Evolutionary conservation across 2,329 filamentous ascomycete species (phyloP).

Genomic region (Talaromyces funiculosus): DNA sequence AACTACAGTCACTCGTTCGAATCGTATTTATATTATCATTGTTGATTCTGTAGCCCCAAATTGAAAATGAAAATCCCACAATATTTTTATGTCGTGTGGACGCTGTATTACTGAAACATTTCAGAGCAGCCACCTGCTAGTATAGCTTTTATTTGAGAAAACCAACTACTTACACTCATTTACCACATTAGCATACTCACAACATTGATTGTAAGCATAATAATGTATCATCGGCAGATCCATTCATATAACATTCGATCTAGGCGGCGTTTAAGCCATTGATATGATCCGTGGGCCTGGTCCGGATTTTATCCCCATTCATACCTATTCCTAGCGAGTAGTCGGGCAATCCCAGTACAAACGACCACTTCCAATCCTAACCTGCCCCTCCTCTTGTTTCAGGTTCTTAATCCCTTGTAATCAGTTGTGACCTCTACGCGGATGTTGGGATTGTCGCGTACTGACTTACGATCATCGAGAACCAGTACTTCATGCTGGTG

Average conservation of each 20-base stretch:
- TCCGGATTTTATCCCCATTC: background rate
- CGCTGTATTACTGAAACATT: background rate
- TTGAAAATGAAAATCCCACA: background rate
- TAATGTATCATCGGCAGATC: background rate
- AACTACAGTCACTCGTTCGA: conserved; percentile 5
- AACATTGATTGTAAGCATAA: background rate
- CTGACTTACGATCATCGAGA: background rate
- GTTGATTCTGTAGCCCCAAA: background rate
- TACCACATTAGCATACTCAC: background rate
- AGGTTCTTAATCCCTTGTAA: background rate
- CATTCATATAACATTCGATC: background rate
- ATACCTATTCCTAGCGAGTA: background rate
- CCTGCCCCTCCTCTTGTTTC: background rate
- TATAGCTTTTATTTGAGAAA: background rate
- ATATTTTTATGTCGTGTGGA: background rate
- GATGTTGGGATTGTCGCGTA: background rate
- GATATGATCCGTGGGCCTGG: no score
- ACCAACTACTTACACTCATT: background rate
- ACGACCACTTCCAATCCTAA: background rate
- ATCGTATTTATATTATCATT: background rate
- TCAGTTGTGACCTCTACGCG: background rate
- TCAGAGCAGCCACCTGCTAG: background rate
- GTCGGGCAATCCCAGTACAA: background rate
- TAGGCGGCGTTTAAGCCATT: background rate
- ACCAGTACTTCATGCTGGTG: background rate